Evolutionary conservation across 2,329 filamentous ascomycete species (phyloP).

Genomic region (Fusarium sp.): DNA sequence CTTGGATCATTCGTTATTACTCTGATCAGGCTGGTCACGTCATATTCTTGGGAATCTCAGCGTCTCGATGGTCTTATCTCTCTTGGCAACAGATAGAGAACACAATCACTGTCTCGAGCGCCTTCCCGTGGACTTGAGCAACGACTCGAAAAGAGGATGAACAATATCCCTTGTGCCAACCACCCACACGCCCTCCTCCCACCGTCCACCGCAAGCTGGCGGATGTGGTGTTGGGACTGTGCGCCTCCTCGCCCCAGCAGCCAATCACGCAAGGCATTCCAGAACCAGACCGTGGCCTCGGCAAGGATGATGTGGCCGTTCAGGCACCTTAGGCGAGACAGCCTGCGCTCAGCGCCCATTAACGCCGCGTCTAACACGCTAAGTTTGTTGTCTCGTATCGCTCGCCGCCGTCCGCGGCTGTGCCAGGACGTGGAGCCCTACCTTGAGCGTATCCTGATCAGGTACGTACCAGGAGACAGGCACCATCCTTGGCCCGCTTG

Average conservation of each 20-base stretch:
- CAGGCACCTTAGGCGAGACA: conserved; percentile 42
- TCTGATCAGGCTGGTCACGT: not conserved
- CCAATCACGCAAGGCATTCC: conserved; percentile 33
- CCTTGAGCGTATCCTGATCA: not conserved
- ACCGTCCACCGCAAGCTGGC: conserved; percentile 35
- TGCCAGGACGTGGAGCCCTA: conserved; percentile 34
- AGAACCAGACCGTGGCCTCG: conserved; percentile 5
- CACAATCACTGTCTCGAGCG: not conserved
- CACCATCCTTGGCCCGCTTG: conserved; percentile 17
- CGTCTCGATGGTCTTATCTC: not conserved
- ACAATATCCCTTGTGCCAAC: conserved; percentile 5
- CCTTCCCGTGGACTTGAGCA: not conserved
- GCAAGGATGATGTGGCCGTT: conserved; percentile 30
- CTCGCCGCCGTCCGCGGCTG: conserved; percentile 47
- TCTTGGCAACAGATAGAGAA: not conserved
- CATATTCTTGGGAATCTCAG: not conserved
- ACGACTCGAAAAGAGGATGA: conserved; percentile 22
- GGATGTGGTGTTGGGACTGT: conserved; percentile 43
- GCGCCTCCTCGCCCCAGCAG: conserved; percentile 30
- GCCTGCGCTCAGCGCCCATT: conserved; percentile 36
- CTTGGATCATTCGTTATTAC: not conserved
- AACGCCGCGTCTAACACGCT: conserved; percentile 50
- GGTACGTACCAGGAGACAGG: conserved; percentile 8
- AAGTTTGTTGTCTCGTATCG: conserved; percentile 45
- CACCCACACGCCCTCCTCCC: conserved; percentile 24